Evolutionary conservation across 441 rosid species (phyloP).

Genomic region (Aleurites moluccanus): DNA sequence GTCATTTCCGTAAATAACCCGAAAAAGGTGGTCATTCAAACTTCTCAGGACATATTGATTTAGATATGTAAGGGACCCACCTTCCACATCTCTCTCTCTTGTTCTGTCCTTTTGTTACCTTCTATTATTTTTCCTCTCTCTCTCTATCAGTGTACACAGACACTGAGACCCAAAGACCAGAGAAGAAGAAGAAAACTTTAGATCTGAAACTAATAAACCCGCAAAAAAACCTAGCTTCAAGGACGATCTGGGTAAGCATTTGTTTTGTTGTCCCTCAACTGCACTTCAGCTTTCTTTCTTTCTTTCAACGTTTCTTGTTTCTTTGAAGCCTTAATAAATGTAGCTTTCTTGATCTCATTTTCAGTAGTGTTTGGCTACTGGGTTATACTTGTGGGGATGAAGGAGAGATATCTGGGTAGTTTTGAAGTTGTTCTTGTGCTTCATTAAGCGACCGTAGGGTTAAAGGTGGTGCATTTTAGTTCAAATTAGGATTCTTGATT

Average conservation of each 20-base stretch:
- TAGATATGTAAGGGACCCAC: conserved; percentile 33
- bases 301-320: background rate
- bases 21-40: conserved; percentile 24
- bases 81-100: conserved; percentile 20
- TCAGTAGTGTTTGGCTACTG: conserved; percentile 20
- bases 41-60: conserved; percentile 7
- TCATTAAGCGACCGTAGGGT: conserved; percentile 20
- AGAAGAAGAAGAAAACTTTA: conserved; percentile 24
- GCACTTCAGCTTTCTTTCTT: background rate
- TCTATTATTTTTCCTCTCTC: conserved; percentile 21
- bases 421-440: conserved; percentile 19
- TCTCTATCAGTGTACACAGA: conserved; percentile 19
- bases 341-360: conserved; percentile 17
- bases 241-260: conserved; percentile 39
- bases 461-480: conserved; percentile 17
- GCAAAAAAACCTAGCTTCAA: conserved; percentile 22
- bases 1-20: conserved; percentile 43
- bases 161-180: conserved; percentile 12
- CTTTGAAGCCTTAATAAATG: conserved; percentile 18
- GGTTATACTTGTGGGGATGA: background rate
- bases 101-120: conserved; percentile 29
- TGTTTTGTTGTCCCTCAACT: background rate
- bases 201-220: conserved; percentile 45
- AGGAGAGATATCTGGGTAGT: conserved; percentile 30
- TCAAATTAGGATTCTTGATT: background rate